These are phyloP conservation scores for Claviceps africana DNA, from an alignment of 2,329 filamentous ascomycete genomes.

Conservation along the genomic window DNA sequence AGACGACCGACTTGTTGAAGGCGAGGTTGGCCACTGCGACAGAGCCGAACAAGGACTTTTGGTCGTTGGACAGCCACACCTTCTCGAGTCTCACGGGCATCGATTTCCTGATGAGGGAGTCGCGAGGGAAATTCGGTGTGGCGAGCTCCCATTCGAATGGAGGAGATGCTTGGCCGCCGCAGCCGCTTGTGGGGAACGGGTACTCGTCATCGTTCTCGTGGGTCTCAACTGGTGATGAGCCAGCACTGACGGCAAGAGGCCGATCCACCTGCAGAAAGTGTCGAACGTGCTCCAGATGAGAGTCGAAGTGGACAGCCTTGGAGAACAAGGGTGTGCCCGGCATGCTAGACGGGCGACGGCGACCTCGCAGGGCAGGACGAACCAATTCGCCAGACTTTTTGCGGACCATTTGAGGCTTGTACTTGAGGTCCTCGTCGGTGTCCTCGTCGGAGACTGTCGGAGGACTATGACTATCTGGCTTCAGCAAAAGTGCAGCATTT, in stretches of 20 bases:
- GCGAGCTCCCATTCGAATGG: conserved; percentile 78
- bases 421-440: conserved; percentile 41
- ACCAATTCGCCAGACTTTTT: conserved; percentile 98
- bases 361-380: conserved; percentile 71
- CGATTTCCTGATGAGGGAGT: conserved; percentile 38
- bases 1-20: conserved; percentile 80
- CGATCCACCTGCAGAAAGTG: conserved; percentile 92
- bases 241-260: conserved; percentile 88
- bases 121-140: conserved; percentile 64
- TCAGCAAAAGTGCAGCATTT: conserved; percentile 30
- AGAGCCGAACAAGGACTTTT: conserved; percentile 72
- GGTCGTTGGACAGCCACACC: conserved; percentile 75
- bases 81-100: conserved; percentile 69
- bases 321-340: conserved; percentile 90
- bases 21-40: conserved; percentile 77
- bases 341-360: conserved; percentile 83
- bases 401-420: conserved; percentile 82
- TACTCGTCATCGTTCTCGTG: conserved; percentile 85
- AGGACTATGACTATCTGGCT: conserved; percentile 36
- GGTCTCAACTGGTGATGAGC: conserved; percentile 77
- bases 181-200: conserved; percentile 50
- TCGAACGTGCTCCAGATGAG: conserved; percentile 86
- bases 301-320: conserved; percentile 97
- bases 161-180: conserved; percentile 24
- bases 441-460: conserved; percentile 46